Evolutionary conservation across 2,329 filamentous ascomycete species (phyloP).

Genomic region (Didymella segeticola): DNA sequence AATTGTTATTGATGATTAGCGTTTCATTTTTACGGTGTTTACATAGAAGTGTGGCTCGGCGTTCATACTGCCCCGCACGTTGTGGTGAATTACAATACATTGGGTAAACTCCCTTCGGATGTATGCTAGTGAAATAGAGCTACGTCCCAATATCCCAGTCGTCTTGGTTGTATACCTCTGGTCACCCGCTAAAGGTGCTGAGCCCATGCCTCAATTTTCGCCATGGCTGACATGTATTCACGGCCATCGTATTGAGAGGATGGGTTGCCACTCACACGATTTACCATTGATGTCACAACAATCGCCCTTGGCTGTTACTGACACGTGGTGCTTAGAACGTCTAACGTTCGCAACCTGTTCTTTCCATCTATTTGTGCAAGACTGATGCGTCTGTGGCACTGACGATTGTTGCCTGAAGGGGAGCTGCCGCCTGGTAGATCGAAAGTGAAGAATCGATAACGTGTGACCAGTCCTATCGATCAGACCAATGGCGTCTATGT

Average conservation of each 20-base stretch:
- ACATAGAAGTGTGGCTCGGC: neutral
- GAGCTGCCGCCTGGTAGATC: neutral
- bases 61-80: neutral
- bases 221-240: neutral
- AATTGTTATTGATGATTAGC: conserved; percentile 20
- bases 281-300: neutral
- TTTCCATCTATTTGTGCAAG: neutral
- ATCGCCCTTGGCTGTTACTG: neutral
- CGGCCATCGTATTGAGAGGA: neutral
- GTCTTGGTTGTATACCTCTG: neutral
- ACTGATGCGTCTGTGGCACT: neutral
- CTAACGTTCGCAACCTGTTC: neutral
- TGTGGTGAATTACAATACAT: neutral
- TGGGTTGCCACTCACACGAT: neutral
- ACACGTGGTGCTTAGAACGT: neutral
- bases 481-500: neutral
- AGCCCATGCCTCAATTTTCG: neutral
- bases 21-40: neutral
- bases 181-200: neutral
- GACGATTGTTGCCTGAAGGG: neutral
- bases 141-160: neutral
- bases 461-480: neutral
- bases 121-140: neutral
- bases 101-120: neutral
- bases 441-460: neutral